A percentile compares a stretch with the other conserved stretches of the same genome.
These are phyloP conservation scores for Hypoxylon sp. DNA, from an alignment of 2,329 filamentous ascomycete species.

Conservation along the genomic window DNA sequence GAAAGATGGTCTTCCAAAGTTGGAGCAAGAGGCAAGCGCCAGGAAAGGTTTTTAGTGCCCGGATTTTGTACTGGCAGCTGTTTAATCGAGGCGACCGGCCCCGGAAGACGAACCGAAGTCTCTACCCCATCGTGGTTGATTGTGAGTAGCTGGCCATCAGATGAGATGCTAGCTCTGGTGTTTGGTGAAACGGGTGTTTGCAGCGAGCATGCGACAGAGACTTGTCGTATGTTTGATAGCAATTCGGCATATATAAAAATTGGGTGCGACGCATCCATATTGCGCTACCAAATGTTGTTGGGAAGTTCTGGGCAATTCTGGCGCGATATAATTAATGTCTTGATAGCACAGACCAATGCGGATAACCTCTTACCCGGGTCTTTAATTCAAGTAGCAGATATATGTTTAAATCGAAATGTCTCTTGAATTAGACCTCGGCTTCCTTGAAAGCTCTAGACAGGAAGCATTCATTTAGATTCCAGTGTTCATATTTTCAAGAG, in stretches of 20 bases:
- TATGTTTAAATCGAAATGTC: constrained; percentile 3
- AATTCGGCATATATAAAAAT: constrained; percentile 74
- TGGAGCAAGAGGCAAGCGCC: constrained; percentile 65
- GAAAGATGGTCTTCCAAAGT: constrained; percentile 4
- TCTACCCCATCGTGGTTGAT: constrained; percentile 63
- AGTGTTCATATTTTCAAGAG: neutral
- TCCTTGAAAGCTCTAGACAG: neutral
- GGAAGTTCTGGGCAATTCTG: constrained; percentile 15
- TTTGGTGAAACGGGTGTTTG: constrained; percentile 59
- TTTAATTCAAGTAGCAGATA: neutral
- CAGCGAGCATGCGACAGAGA: constrained; percentile 71
- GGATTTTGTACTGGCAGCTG: constrained; percentile 58
- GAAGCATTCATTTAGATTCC: neutral
- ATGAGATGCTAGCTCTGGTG: constrained; percentile 62
- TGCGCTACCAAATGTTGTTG: constrained; percentile 34
- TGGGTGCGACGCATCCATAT: constrained; percentile 44
- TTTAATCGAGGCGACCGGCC: constrained; percentile 55
- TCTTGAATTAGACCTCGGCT: constrained; percentile 1
- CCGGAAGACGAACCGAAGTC: constrained; percentile 61
- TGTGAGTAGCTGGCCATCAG: constrained; percentile 62
- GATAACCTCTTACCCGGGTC: neutral
- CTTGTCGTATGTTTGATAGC: constrained; percentile 74
- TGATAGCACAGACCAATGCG: constrained; percentile 19
- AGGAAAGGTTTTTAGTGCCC: constrained; percentile 60
- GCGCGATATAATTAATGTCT: constrained; percentile 14